Evolutionary conservation across 441 rosid species (phyloP).

Genomic region (Aquilaria agallochum): DNA sequence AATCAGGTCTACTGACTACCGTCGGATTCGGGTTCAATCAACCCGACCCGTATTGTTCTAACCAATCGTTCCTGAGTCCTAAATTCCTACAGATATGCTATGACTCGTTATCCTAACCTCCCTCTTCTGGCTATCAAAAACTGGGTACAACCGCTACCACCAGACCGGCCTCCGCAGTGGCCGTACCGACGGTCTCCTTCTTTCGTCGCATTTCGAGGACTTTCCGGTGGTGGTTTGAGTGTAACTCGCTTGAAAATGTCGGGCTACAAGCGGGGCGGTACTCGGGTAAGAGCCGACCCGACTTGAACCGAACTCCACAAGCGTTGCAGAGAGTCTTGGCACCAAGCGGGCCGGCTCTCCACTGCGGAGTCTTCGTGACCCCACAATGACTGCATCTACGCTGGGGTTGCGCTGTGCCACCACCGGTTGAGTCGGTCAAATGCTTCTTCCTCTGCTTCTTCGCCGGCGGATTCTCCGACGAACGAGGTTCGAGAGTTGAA

Average conservation of each 20-base stretch:
- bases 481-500: slow-evolving; percentile 24
- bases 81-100: neutral
- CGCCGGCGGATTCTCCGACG: slow-evolving; percentile 23
- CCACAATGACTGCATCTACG: slow-evolving; percentile 94
- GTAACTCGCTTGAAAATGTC: slow-evolving; percentile 69
- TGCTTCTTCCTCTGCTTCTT: slow-evolving; percentile 45
- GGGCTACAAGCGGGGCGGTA: slow-evolving; percentile 97
- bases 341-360: slow-evolving; percentile 96
- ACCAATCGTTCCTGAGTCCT: slow-evolving; percentile 4
- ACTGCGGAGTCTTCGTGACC: slow-evolving; percentile 91
- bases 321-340: slow-evolving; percentile 93
- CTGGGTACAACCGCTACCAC: slow-evolving; percentile 31
- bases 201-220: slow-evolving; percentile 84
- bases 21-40: slow-evolving; percentile 23
- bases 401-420: slow-evolving; percentile 24
- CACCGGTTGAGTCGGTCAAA: slow-evolving; percentile 16
- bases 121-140: slow-evolving; percentile 31
- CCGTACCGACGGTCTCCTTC: slow-evolving; percentile 44
- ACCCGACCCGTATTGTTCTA: slow-evolving; percentile 18
- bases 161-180: slow-evolving; percentile 36
- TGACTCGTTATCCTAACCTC: neutral
- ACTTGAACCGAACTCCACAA: slow-evolving; percentile 90
- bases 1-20: slow-evolving; percentile 19
- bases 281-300: slow-evolving; percentile 85
- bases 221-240: slow-evolving; percentile 90